phyloP scores from a whole-genome alignment of 108 stramenopile species.

The Stephanodiscus minutulus region DNA sequence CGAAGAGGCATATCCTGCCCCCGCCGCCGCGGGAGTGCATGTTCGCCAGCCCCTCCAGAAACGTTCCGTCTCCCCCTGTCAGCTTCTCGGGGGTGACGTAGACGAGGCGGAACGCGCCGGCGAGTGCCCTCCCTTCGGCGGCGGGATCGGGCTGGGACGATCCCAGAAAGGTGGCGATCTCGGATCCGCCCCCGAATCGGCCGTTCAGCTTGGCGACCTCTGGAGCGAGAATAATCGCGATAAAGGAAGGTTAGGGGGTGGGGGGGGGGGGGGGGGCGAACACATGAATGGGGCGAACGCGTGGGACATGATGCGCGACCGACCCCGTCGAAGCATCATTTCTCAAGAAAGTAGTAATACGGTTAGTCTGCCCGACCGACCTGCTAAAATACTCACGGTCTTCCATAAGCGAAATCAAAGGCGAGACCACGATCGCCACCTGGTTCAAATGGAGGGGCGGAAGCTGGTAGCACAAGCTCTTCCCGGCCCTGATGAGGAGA shows the following conservation, averaged over 20 bases:
- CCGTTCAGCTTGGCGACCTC: constrained; percentile 75
- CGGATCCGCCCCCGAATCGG: constrained; percentile 9
- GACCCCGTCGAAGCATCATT: too few relatives aligned
- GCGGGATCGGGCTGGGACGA: constrained; percentile 59
- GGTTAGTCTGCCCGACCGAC: too few relatives aligned
- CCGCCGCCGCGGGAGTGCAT: constrained; percentile 29
- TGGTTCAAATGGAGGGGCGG: constrained; percentile 73
- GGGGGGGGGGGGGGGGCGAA: too few relatives aligned
- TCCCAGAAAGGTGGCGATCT: constrained; percentile 66
- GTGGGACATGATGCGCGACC: too few relatives aligned
- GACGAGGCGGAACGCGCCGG: constrained; percentile 71
- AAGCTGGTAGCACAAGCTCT: constrained; percentile 87
- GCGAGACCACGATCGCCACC: constrained; percentile 67
- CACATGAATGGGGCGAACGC: too few relatives aligned
- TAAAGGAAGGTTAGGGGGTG: background rate
- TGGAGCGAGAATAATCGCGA: background rate
- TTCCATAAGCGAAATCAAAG: constrained; percentile 89
- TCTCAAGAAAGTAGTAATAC: too few relatives aligned
- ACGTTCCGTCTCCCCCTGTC: constrained; percentile 21
- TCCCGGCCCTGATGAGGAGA: constrained; percentile 80
- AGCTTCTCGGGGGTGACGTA: constrained; percentile 95
- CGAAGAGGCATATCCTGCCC: constrained; percentile 66
- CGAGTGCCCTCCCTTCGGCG: constrained; percentile 53
- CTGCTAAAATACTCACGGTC: constrained; percentile 63
- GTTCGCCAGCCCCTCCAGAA: constrained; percentile 55